These are phyloP conservation scores for Thalassiosira pacifica DNA, from an alignment of 352 stramenopile species.

Conservation along the genomic window DNA sequence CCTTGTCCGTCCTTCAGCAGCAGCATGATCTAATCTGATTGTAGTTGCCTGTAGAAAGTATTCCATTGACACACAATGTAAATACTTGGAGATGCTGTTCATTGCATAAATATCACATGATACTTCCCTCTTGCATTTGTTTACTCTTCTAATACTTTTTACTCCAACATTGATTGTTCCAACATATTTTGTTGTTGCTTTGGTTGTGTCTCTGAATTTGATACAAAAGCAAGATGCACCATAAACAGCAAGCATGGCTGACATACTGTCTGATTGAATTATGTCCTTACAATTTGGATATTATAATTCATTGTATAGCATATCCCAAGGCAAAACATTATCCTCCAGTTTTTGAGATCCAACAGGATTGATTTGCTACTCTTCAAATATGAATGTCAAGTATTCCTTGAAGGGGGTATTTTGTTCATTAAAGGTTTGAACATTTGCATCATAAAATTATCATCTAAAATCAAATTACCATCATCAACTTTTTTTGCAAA, in stretches of 20 bases:
- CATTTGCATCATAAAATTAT: slow-evolving; percentile 38
- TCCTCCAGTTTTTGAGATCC: not conserved
- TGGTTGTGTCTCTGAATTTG: not conserved
- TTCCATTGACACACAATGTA: too few relatives aligned
- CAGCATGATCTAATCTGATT: too few relatives aligned
- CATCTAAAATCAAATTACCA: not conserved
- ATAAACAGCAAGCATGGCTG: not conserved
- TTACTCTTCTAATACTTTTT: too few relatives aligned
- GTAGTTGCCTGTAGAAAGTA: too few relatives aligned
- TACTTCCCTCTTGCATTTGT: too few relatives aligned
- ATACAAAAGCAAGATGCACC: not conserved
- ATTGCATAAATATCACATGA: too few relatives aligned
- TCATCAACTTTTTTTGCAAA: slow-evolving; percentile 4
- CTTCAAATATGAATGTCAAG: slow-evolving; percentile 17
- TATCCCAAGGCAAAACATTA: not conserved
- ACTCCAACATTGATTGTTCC: too few relatives aligned
- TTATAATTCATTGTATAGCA: not conserved
- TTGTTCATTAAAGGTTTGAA: not conserved
- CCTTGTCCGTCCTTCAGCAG: too few relatives aligned
- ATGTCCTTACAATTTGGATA: not conserved
- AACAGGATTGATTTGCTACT: not conserved
- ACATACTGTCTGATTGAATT: not conserved
- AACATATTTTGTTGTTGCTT: not conserved
- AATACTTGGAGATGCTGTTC: too few relatives aligned
- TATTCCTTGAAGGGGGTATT: slow-evolving; percentile 17